Base-by-base conservation (phyloP, 129 eudicot species). In the Oenanthe sinensis region DNA sequence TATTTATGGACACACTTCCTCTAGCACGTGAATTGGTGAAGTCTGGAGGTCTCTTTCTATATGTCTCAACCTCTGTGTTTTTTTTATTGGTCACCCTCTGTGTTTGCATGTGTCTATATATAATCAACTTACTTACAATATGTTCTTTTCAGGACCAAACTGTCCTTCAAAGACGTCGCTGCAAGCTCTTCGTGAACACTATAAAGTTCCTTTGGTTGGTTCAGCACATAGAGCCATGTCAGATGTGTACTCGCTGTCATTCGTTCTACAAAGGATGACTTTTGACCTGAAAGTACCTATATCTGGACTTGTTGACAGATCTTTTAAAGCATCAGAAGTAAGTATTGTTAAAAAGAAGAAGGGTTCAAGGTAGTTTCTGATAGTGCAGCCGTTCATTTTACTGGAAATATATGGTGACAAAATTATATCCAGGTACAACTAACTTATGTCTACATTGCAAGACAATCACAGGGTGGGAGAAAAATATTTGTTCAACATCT, bases 151-250 rank as follows among this genome's bases (percentile, higher is more conserved):
- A 89, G 97, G 91, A 67, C 75, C 83, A n/a, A 81, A 75, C 33
- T 84, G 77, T 74, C n/a, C 87, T 15, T 60, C 87, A 45, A 88
- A 54, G 62, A 67, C 40, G 52, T 63, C 87, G 33, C 84, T 91
- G 42, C 89, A 82, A 85, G 89, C 93, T 71, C 97, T 95, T 45
- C 82, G 88, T 12, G 91, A 91, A 69, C 76, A 83, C 70, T 95
- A 84, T 78, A 80, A 77, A 6, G 86, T 95, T 68, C 90, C 88
- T 24, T 46, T 84, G 71, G 55, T 42, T 0, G 97, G 96, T 52
- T 68, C 84, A 20, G 97, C 93, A n/a, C 97, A 92, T 85, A 86
- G 97, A 87, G 96, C 97, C 69, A 82, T 92, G 89, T 83, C 96
- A 5, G 97, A 92, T 60, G 97, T 90, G 72, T 74, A 83, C 71